Percentiles rank a stretch among this genome's conserved stretches.
Conservation (phyloP, 2,329 filamentous ascomycete genomes). For the Alternaria tenuissima region DNA sequence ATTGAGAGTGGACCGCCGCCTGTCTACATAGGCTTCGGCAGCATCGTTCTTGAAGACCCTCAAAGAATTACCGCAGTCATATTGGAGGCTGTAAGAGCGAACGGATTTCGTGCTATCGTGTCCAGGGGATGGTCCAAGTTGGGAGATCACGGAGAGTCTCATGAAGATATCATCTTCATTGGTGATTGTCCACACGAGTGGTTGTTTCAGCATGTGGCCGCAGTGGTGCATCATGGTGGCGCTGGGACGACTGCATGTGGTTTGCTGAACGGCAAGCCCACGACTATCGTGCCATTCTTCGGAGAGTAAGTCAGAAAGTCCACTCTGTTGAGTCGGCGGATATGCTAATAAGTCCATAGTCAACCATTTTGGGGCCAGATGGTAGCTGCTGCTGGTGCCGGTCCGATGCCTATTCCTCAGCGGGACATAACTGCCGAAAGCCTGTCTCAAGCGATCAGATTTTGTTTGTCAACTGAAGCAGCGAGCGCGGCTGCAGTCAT, state of each 20-base stretch:
- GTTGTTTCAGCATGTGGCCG: conserved; percentile 80
- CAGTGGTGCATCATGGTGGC: conserved; percentile 86
- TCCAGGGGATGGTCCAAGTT: conserved; percentile 53
- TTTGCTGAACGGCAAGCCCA: conserved; percentile 78
- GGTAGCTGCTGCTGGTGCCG: conserved; percentile 40
- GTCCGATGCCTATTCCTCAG: conserved; percentile 37
- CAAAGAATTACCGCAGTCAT: conserved; percentile 55
- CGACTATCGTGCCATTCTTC: conserved; percentile 80
- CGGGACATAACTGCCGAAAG: conserved; percentile 43
- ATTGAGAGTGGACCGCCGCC: conserved; percentile 60
- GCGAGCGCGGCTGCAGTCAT: conserved; percentile 50
- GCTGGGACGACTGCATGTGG: conserved; percentile 85
- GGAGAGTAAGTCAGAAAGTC: conserved; percentile 57
- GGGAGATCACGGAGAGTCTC: background rate
- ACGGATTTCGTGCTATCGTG: conserved; percentile 58
- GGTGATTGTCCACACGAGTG: conserved; percentile 88
- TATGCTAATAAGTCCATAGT: background rate
- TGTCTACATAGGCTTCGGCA: conserved; percentile 66
- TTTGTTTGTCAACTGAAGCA: conserved; percentile 53
- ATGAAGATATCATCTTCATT: conserved; percentile 54
- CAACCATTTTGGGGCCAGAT: conserved; percentile 42
- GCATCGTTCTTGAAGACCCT: conserved; percentile 63
- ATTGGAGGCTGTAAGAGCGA: conserved; percentile 54
- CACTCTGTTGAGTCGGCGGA: too few species aligned
- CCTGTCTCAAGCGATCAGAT: conserved; percentile 38